Conservation (phyloP, 179 eudicot species). For the Actinidia arguta region DNA sequence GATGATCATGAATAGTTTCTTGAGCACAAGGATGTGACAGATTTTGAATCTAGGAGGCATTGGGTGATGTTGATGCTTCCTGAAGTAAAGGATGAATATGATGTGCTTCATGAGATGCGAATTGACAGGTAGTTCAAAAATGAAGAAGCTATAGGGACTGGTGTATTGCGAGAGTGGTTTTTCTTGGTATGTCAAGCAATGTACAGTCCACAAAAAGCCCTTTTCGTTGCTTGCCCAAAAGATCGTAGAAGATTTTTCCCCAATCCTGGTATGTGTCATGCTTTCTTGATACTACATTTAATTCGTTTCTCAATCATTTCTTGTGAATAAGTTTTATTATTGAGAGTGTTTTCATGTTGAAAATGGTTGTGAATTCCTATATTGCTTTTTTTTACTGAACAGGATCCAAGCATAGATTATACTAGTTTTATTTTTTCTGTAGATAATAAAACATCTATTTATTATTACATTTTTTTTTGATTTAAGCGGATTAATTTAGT, state of each 20-base stretch:
- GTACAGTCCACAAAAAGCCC: conserved; percentile 82
- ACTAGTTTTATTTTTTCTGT: background rate
- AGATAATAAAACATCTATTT: background rate
- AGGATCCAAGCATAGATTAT: background rate
- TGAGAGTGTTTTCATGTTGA: background rate
- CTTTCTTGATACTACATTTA: background rate
- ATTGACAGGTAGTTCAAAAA: conserved; percentile 92
- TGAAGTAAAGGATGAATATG: conserved; percentile 74
- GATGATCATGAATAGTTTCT: conserved; percentile 78
- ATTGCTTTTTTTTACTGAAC: background rate
- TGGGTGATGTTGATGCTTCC: conserved; percentile 85
- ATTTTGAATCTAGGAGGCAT: conserved; percentile 89
- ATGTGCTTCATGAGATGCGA: conserved; percentile 89
- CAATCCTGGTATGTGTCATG: conserved; percentile 67
- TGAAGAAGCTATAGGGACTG: conserved; percentile 98
- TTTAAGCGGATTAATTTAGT: background rate
- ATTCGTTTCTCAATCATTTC: background rate
- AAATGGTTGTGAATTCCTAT: background rate
- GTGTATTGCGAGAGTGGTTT: conserved; percentile 98
- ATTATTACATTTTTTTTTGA: background rate
- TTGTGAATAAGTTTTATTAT: background rate
- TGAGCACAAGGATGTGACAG: conserved; percentile 64
- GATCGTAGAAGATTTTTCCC: conserved; percentile 94
- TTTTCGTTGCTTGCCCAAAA: conserved; percentile 81
- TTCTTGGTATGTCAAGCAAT: conserved; percentile 82